Base-by-base conservation (phyloP, 83 land plant genomes). In the Picea engelmannii region DNA sequence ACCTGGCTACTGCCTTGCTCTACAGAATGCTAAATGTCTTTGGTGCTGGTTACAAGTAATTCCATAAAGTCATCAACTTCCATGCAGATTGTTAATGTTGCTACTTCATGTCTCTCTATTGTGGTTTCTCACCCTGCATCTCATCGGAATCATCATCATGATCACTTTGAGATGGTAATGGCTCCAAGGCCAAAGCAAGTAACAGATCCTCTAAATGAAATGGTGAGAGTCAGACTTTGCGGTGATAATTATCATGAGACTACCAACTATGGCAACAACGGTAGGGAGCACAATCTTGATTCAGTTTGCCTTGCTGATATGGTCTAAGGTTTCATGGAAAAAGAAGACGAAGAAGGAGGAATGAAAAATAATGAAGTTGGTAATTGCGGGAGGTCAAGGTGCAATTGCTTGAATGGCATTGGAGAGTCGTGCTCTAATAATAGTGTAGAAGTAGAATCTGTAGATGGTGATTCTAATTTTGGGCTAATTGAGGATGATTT, bases 141-240 rank as follows among this genome's bases (percentile, higher is more conserved):
- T 15, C 17, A 15, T 58, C 17, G 60, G 60, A 58, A 15, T 58
- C 16, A 58, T 13, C 17, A 58, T 58, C 60, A 58, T 58, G 17
- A 58, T 4, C 60, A 5, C 17, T 58, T 58, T 58, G 17, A 58
- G 69, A 66, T 66, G 69, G 27, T 25, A 8, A 66, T 66, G 69
- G 31, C 11, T 21, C 69, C 69, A 21, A 59, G 79, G 42, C 20
- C 81, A 17, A 88, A 83, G 81, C 69, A 85, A 27, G 87, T 81
- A 3, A 81, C 85, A 20, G 85, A 66, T 63, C 88, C 84, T 31
- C 86, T 88, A 24, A 73, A 81, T 27, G 86, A 83, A 25, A 38
- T 31, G 21, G 86, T 62, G 40, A 68, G 31, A 60, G 87, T 79
- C 73, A 83, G 80, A 40, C 80, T 83, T 25, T 73, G 79, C 5